Conservation (phyloP, 1,284 basidiomycete genomes). For the Cutaneotrichosporon curvatum region DNA sequence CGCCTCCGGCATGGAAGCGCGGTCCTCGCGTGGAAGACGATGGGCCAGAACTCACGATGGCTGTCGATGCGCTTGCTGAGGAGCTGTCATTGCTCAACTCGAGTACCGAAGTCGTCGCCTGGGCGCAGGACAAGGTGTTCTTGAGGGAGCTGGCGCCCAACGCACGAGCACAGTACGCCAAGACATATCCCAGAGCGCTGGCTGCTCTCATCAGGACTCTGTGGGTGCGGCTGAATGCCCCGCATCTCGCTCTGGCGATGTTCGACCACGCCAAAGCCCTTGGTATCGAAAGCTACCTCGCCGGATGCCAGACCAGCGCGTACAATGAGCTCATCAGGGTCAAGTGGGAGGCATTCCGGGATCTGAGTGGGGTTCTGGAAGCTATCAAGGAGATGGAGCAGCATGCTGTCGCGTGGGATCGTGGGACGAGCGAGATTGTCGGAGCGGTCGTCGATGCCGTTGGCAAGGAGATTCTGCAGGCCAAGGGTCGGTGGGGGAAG, state of each 20-base stretch:
- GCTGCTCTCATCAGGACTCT: conserved; percentile 66
- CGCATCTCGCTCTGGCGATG: conserved; percentile 71
- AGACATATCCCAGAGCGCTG: conserved; percentile 65
- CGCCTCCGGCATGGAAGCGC: conserved; percentile 1
- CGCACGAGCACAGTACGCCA: conserved; percentile 44
- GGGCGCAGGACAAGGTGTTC: conserved; percentile 68
- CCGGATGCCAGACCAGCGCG: conserved; percentile 72
- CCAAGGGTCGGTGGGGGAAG: conserved; percentile 6
- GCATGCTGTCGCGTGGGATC: conserved; percentile 64
- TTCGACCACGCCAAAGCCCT: conserved; percentile 68
- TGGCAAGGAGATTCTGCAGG: conserved; percentile 10
- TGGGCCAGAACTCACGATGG: conserved; percentile 20
- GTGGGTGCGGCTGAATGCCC: conserved; percentile 66
- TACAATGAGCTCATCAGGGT: conserved; percentile 79
- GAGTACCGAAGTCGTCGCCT: conserved; percentile 66
- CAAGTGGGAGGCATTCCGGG: conserved; percentile 71
- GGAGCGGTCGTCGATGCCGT: conserved; percentile 62
- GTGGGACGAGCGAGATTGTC: conserved; percentile 56
- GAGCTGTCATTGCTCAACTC: conserved; percentile 62
- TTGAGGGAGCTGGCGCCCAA: conserved; percentile 10
- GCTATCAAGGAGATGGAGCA: conserved; percentile 71
- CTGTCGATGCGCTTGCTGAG: conserved; percentile 65
- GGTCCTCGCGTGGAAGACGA: conserved; percentile 16
- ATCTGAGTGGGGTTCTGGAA: conserved; percentile 63
- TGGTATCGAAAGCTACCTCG: conserved; percentile 69